These are phyloP conservation scores for Trichoderma pleuroti DNA, from an alignment of 2,329 filamentous ascomycete genomes.

Conservation along the genomic window DNA sequence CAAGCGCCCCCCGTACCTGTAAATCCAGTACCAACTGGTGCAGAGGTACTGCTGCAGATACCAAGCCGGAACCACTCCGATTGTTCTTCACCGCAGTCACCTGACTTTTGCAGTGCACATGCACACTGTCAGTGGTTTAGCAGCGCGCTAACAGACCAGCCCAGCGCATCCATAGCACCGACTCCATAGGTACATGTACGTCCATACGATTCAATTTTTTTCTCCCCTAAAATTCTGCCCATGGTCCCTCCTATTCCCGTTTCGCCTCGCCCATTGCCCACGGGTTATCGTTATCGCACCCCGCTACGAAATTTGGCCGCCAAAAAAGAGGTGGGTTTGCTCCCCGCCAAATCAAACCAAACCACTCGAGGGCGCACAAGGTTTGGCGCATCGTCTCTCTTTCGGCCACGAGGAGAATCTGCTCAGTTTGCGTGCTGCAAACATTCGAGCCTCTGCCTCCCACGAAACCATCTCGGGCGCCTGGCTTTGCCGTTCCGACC, in stretches of 20 bases:
- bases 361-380: constrained; percentile 22
- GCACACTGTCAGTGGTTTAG: not conserved
- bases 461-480: not conserved
- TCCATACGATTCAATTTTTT: not conserved
- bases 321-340: constrained; percentile 17
- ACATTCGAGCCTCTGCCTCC: not conserved
- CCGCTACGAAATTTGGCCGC: constrained; percentile 28
- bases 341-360: constrained; percentile 22
- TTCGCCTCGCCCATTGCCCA: constrained; percentile 1
- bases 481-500: not conserved
- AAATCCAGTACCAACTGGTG: too few relatives aligned
- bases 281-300: constrained; percentile 42
- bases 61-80: not conserved
- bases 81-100: not conserved
- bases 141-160: not conserved
- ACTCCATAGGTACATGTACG: not conserved
- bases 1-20: too few relatives aligned
- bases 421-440: constrained; percentile 12
- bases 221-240: not conserved
- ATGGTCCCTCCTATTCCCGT: not conserved
- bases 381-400: constrained; percentile 19
- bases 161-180: not conserved
- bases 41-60: too few relatives aligned
- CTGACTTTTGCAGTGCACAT: not conserved
- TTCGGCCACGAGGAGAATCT: constrained; percentile 9